Evolutionary conservation across 1,284 basidiomycete genomes (phyloP).

Genomic region (Xerocomus nothofagi): DNA sequence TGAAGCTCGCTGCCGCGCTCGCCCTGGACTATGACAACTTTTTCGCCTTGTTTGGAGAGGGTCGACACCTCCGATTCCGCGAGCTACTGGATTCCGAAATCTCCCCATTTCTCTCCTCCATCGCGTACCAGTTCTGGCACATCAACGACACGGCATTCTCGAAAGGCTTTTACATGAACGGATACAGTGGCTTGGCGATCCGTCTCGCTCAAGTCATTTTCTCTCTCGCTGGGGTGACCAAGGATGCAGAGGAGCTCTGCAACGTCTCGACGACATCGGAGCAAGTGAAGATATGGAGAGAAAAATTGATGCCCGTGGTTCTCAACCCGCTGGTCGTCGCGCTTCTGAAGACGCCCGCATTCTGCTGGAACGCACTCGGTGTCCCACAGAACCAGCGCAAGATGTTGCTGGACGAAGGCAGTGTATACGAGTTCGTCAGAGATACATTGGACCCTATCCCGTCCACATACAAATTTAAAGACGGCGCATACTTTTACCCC

Average conservation of each 20-base stretch:
- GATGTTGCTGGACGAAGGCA: conserved; percentile 67
- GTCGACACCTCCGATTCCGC: conserved; percentile 63
- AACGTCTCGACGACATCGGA: conserved; percentile 55
- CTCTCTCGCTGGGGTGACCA: conserved; percentile 55
- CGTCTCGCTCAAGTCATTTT: conserved; percentile 67
- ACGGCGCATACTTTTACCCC: conserved; percentile 70
- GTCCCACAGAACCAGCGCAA: conserved; percentile 77
- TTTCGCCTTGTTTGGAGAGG: conserved; percentile 74
- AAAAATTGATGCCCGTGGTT: conserved; percentile 61
- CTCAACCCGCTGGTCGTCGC: conserved; percentile 66
- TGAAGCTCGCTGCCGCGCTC: conserved; percentile 73
- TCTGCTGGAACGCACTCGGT: conserved; percentile 84
- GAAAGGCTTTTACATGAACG: conserved; percentile 70
- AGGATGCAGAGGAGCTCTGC: conserved; percentile 60
- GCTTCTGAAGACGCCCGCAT: conserved; percentile 62
- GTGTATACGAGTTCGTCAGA: conserved; percentile 55
- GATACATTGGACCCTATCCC: conserved; percentile 70
- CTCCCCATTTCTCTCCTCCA: conserved; percentile 72
- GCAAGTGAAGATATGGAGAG: conserved; percentile 68
- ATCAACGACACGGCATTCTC: conserved; percentile 65
- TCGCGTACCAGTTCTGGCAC: conserved; percentile 79
- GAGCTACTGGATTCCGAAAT: conserved; percentile 65
- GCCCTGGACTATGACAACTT: conserved; percentile 68
- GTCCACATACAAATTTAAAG: conserved; percentile 49
- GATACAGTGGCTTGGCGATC: conserved; percentile 74